Evolutionary conservation across 2,329 filamentous ascomycete genomes (phyloP).

Genomic region (Colletotrichum trifolii): DNA sequence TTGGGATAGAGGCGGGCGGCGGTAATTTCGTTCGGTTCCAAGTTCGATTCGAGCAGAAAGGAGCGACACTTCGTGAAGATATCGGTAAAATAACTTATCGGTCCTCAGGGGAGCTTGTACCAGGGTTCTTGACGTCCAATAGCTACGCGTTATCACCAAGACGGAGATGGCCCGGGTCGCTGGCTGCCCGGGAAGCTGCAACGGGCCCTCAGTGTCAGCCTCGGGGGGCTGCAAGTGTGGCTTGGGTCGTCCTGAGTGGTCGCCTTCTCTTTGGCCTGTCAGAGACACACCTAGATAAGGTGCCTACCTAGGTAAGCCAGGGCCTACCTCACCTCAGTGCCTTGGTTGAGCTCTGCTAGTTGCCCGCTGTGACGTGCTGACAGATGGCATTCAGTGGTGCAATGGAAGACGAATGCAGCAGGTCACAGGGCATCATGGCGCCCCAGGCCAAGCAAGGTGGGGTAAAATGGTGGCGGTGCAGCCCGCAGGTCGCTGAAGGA

Average conservation of each 20-base stretch:
- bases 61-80: constrained; percentile 43
- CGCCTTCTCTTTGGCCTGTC: neutral
- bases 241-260: constrained; percentile 24
- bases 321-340: too few relatives aligned
- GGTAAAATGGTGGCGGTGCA: constrained; percentile 34
- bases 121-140: neutral
- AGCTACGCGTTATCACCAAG: constrained; percentile 22
- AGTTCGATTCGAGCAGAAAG: neutral
- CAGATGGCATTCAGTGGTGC: too few relatives aligned
- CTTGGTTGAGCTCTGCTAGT: neutral
- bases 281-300: neutral
- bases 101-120: neutral
- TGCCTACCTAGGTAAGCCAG: neutral
- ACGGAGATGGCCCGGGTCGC: constrained; percentile 1
- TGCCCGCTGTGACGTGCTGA: neutral
- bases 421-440: neutral
- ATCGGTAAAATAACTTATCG: constrained; percentile 41
- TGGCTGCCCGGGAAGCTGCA: constrained; percentile 12
- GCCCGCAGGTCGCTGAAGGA: constrained; percentile 15
- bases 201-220: constrained; percentile 27
- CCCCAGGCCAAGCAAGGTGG: constrained; percentile 12
- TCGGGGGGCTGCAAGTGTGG: constrained; percentile 30
- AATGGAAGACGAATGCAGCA: too few relatives aligned
- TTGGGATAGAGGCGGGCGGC: constrained; percentile 1
- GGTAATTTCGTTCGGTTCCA: neutral